Evolutionary conservation across 78 protist species (phyloP), one percentile per base, ranked within the genome.

Genomic region (Dictyostelium brefeldianum): DNA sequence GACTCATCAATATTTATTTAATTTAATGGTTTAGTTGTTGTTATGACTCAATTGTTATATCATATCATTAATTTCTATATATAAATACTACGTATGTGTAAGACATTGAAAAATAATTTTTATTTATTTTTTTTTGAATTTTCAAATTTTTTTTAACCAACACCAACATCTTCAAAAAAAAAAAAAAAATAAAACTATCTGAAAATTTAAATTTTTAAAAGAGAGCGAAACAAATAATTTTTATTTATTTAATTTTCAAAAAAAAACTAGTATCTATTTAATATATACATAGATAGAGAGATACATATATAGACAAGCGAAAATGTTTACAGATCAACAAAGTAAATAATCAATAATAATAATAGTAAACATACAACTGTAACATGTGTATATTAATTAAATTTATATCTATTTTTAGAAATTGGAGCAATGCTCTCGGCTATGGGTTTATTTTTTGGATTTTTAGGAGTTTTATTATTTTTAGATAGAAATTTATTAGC

Each of bases 371-470:
- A 1, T 14, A 54, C 17, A 53, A 31, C 20, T 31, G 25, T 6
- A 14, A 20, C 1, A 20, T 9, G 7, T 31, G 46, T 31, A 20
- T 6, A 67, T 20, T 31, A 67, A 67, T 7, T 41, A 43, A 20
- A 2, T 29, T 25, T 17, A 27, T 67, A 0, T 67, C 12, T 75
- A 10, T 75, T 43, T 25, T 48, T 75, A 96, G 97, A 96, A 73
- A 96, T 96, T n/a, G 98, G 98, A 27, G 85, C 95, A 15, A 92
- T 93, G 78, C 96, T 96, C 84, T 89, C 97, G 8, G 95, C 81
- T 18, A 78, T 89, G 41, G 98, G 98, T 18, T n/a, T 71, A 3
- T 75, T 96, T 17, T 96, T 96, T 51, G 80, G 91, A 25, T 46
- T 91, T 27, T 83, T 96, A 65, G 98, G 97, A 1, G 83, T 96